Percentiles rank a stretch among this genome's conserved stretches.
These are phyloP conservation scores for Aureobasidium vineae DNA, from an alignment of 2,329 filamentous ascomycete species.

Conservation along the genomic window DNA sequence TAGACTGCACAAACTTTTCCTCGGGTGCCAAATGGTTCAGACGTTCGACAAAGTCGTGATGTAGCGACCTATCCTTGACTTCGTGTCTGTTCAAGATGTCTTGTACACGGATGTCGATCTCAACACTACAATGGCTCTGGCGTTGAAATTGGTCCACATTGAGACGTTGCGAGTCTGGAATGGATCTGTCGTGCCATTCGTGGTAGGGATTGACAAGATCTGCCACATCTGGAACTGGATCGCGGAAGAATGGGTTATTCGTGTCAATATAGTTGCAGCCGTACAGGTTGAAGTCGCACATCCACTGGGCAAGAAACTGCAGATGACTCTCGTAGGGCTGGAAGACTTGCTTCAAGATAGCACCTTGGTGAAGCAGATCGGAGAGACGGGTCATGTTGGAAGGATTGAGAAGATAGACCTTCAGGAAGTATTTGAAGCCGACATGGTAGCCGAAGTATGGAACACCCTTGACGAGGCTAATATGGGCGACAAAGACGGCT, in stretches of 20 bases:
- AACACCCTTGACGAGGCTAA: constrained; percentile 86
- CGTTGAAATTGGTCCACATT: constrained; percentile 66
- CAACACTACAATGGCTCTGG: constrained; percentile 82
- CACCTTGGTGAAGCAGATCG: constrained; percentile 83
- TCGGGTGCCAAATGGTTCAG: constrained; percentile 61
- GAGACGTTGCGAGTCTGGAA: constrained; percentile 59
- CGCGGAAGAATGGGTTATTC: constrained; percentile 67
- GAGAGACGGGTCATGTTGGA: constrained; percentile 80
- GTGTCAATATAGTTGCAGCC: constrained; percentile 85
- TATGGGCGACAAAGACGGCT: constrained; percentile 77
- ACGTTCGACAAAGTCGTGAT: constrained; percentile 82
- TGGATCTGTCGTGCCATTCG: constrained; percentile 76
- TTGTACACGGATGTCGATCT: constrained; percentile 85
- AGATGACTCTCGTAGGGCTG: constrained; percentile 94
- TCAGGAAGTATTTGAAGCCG: constrained; percentile 86
- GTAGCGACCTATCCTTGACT: constrained; percentile 73
- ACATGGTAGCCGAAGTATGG: constrained; percentile 97
- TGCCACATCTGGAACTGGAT: constrained; percentile 69
- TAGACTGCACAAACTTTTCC: constrained; percentile 85
- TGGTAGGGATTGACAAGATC: constrained; percentile 62
- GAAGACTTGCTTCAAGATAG: constrained; percentile 76
- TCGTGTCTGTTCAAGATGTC: constrained; percentile 79
- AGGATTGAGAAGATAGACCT: constrained; percentile 92
- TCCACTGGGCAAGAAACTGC: constrained; percentile 92
- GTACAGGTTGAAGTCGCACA: constrained; percentile 97